Evolutionary conservation across 2,329 filamentous ascomycete species (phyloP).

Genomic region (Aspergillus ustus): DNA sequence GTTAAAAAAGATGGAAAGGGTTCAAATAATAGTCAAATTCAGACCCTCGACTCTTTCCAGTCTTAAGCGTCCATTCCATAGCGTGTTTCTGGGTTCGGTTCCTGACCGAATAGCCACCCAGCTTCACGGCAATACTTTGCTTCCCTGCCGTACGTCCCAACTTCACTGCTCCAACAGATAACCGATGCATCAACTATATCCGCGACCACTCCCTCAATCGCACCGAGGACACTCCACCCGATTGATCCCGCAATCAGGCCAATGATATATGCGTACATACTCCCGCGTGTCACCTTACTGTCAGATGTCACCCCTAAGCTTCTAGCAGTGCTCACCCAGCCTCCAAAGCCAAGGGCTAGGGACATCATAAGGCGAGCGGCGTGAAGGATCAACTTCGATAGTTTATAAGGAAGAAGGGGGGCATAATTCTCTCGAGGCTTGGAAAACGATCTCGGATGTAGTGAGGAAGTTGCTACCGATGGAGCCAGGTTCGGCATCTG

Average conservation of each 20-base stretch:
- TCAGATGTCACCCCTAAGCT: slow-evolving; percentile 67
- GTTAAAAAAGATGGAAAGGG: neutral
- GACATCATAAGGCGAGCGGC: slow-evolving; percentile 92
- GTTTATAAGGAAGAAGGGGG: slow-evolving; percentile 80
- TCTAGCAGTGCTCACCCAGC: slow-evolving; percentile 93
- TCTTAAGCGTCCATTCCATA: slow-evolving; percentile 12
- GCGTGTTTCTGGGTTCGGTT: slow-evolving; percentile 8
- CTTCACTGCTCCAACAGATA: slow-evolving; percentile 94
- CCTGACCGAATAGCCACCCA: slow-evolving; percentile 80
- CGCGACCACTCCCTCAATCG: slow-evolving; percentile 85
- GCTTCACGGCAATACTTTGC: slow-evolving; percentile 89
- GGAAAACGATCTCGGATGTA: slow-evolving; percentile 51
- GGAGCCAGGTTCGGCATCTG: slow-evolving; percentile 81
- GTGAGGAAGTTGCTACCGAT: slow-evolving; percentile 69
- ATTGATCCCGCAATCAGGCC: slow-evolving; percentile 92
- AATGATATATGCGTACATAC: slow-evolving; percentile 92
- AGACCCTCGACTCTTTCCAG: neutral
- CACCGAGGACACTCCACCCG: slow-evolving; percentile 88
- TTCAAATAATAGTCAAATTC: neutral
- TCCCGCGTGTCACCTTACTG: slow-evolving; percentile 64
- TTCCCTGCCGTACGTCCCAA: slow-evolving; percentile 63
- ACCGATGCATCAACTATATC: slow-evolving; percentile 87
- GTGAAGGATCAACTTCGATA: slow-evolving; percentile 89
- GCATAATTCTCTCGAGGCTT: slow-evolving; percentile 45
- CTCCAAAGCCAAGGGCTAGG: slow-evolving; percentile 84